Evolutionary conservation across 1,139 yeast species (phyloP).

Genomic region (Pichia sp.): DNA sequence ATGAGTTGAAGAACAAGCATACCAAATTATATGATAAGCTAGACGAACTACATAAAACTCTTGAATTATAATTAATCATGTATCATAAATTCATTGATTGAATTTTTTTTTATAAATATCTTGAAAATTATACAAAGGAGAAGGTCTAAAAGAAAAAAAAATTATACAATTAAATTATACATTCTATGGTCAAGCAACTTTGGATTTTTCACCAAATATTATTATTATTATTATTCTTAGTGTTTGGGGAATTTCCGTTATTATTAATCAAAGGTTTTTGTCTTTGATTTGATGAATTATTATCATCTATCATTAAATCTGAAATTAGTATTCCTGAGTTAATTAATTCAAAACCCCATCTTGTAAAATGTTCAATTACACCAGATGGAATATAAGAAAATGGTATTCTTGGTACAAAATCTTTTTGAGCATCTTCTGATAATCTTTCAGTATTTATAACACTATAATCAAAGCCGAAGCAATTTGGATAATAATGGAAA

Average conservation of each 20-base stretch:
- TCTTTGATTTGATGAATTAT: conserved; percentile 2
- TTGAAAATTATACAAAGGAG: too few relatives aligned
- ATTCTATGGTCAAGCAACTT: too few relatives aligned
- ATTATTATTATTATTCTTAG: neutral
- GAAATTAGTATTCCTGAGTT: conserved; percentile 7
- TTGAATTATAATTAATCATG: too few relatives aligned
- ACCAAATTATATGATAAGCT: conserved; percentile 3
- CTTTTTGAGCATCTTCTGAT: conserved; percentile 12
- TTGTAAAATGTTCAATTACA: conserved; percentile 48
- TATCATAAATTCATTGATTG: too few relatives aligned
- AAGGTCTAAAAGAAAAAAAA: too few relatives aligned
- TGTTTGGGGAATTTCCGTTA: too few relatives aligned
- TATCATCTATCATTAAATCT: conserved; percentile 9
- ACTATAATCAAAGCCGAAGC: conserved; percentile 20
- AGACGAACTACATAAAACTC: conserved; percentile 2
- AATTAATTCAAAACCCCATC: conserved; percentile 19
- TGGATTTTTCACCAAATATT: neutral
- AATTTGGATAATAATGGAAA: conserved; percentile 24
- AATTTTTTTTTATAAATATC: too few relatives aligned
- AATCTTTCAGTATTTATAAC: conserved; percentile 16
- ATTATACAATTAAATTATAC: too few relatives aligned
- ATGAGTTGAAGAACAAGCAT: too few relatives aligned
- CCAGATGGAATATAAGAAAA: conserved; percentile 42
- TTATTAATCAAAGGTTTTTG: too few relatives aligned
- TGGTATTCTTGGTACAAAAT: conserved; percentile 30